Evolutionary conservation across 495 filamentous ascomycete genomes (phyloP).

Genomic region (Lasiosphaeria miniovina): DNA sequence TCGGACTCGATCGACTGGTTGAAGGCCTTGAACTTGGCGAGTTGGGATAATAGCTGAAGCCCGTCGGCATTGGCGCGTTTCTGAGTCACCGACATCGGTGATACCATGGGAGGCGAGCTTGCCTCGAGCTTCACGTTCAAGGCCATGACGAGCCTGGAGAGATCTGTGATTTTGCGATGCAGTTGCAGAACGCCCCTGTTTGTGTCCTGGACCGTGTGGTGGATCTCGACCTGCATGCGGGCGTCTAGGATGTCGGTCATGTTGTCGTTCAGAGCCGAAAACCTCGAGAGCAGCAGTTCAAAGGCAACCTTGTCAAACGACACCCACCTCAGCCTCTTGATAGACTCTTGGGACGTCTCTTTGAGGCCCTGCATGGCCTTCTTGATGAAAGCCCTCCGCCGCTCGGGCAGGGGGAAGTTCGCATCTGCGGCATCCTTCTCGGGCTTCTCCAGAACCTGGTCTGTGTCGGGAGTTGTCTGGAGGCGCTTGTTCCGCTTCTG

Average conservation of each 20-base stretch:
- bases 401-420: conserved; percentile 34
- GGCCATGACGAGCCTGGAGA: conserved; percentile 41
- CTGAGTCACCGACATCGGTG: conserved; percentile 29
- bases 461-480: conserved; percentile 27
- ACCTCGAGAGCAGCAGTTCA: conserved; percentile 38
- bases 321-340: conserved; percentile 36
- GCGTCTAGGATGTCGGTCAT: conserved; percentile 46
- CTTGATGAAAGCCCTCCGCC: conserved; percentile 37
- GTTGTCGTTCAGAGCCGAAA: conserved; percentile 42
- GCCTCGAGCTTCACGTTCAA: conserved; percentile 34
- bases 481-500: conserved; percentile 34
- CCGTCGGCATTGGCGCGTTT: conserved; percentile 32
- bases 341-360: conserved; percentile 29
- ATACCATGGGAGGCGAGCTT: conserved; percentile 13
- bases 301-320: conserved; percentile 44
- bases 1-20: conserved; percentile 41
- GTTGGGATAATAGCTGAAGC: conserved; percentile 36
- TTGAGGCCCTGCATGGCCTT: conserved; percentile 38
- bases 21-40: conserved; percentile 49
- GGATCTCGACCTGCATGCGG: conserved; percentile 43
- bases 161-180: conserved; percentile 39
- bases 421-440: conserved; percentile 37
- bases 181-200: conserved; percentile 44
- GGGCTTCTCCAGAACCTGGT: conserved; percentile 30
- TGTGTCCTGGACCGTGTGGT: conserved; percentile 43